phyloP scores from a whole-genome alignment of 176 grass and related monocot species.

The Oryza officinalis region DNA sequence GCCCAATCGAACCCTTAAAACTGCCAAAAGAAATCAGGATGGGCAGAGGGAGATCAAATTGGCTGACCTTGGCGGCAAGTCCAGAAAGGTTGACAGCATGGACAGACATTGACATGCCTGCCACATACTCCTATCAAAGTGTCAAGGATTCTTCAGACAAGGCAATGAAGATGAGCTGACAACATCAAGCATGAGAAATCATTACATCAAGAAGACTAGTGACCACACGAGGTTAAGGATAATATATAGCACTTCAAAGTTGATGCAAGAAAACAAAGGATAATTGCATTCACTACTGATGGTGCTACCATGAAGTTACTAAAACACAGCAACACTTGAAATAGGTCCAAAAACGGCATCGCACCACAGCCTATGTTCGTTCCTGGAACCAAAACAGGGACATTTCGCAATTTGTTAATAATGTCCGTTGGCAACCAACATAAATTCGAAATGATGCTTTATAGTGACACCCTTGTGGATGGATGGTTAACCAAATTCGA shows the following conservation, averaged over 20 bases:
- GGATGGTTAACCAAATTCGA: neutral
- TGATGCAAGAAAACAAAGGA: too few relatives aligned
- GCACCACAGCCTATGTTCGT: neutral
- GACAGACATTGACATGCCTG: too few relatives aligned
- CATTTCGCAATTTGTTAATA: neutral
- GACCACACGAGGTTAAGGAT: neutral
- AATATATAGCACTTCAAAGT: too few relatives aligned
- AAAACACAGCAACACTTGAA: neutral
- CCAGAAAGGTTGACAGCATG: too few relatives aligned
- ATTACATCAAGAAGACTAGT: neutral
- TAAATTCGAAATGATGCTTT: neutral
- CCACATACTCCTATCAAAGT: neutral
- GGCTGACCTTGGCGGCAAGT: too few relatives aligned
- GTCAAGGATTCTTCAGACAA: neutral
- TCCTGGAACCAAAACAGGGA: neutral
- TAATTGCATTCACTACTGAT: neutral
- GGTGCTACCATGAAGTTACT: neutral
- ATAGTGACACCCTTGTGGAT: neutral
- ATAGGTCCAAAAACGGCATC: neutral
- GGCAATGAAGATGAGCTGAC: neutral
- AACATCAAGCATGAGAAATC: too few relatives aligned
- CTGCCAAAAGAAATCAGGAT: too few relatives aligned
- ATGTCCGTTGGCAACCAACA: neutral
- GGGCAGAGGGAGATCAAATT: too few relatives aligned
- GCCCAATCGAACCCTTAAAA: too few relatives aligned